A percentile compares a stretch with the other conserved stretches of the same genome.
Conservation (phyloP, 139 green algal species). For the Chlamydomonas eustigma region DNA sequence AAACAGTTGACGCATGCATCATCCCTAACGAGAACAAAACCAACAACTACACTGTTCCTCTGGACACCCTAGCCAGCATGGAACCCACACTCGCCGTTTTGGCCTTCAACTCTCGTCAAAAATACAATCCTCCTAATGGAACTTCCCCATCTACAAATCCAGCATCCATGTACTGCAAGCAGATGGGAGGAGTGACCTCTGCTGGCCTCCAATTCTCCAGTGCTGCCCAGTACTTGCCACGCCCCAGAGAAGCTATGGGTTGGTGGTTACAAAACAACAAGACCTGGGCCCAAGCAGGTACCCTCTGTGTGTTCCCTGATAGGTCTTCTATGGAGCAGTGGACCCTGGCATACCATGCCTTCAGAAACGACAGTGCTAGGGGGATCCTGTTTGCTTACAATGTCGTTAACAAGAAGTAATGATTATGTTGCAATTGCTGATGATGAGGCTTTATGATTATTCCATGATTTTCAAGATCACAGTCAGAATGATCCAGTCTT, state of each 20-base stretch:
- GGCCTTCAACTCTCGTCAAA: not conserved
- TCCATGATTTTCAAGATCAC: too few relatives aligned
- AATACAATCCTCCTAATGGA: not conserved
- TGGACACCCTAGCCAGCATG: not conserved
- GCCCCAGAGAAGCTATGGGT: not conserved
- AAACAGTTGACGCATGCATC: not conserved
- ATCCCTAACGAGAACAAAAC: not conserved
- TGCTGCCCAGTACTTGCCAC: not conserved
- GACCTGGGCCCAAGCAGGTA: not conserved
- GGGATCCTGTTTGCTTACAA: too few relatives aligned
- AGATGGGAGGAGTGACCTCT: not conserved
- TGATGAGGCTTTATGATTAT: too few relatives aligned
- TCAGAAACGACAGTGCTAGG: too few relatives aligned
- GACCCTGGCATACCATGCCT: too few relatives aligned
- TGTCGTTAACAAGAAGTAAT: too few relatives aligned
- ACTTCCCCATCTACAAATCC: not conserved
- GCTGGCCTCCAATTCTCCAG: too few relatives aligned
- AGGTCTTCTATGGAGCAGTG: not conserved
- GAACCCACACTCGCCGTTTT: not conserved
- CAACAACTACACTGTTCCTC: not conserved
- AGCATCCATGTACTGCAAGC: not conserved
- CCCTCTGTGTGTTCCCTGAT: not conserved
- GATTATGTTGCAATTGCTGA: too few relatives aligned
- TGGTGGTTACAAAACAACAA: not conserved
- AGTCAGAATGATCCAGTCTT: too few relatives aligned